A percentile compares a stretch with the other conserved stretches of the same genome.
These are phyloP conservation scores for Herpetomonas samuelpessoai DNA, from an alignment of 208 protist genomes.

Conservation along the genomic window DNA sequence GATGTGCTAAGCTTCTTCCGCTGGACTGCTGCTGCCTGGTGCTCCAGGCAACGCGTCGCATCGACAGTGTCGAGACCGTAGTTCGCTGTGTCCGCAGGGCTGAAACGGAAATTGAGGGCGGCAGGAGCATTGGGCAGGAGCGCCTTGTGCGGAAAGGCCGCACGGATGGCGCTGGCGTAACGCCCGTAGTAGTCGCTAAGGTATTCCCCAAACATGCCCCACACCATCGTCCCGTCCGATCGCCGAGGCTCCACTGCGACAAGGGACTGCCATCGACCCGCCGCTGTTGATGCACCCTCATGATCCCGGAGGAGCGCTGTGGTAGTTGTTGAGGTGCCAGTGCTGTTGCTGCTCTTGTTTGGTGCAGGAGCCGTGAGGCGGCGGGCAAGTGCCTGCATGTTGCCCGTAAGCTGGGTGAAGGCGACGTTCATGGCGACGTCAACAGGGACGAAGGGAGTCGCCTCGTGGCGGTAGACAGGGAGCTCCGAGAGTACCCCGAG, in stretches of 20 bases:
- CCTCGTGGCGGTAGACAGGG: slow-evolving; percentile 32
- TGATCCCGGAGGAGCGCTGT: slow-evolving; percentile 6
- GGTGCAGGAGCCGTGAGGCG: background rate
- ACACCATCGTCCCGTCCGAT: slow-evolving; percentile 40
- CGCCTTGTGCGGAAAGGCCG: slow-evolving; percentile 31
- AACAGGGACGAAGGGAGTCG: slow-evolving; percentile 44
- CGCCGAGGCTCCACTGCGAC: slow-evolving; percentile 17
- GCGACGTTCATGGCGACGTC: slow-evolving; percentile 62
- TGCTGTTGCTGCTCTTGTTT: background rate
- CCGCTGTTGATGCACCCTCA: no score
- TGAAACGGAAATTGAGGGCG: slow-evolving; percentile 26
- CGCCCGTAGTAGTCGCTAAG: slow-evolving; percentile 73
- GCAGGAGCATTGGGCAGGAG: slow-evolving; percentile 14
- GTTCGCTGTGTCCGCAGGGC: slow-evolving; percentile 17
- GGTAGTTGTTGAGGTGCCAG: slow-evolving; percentile 3
- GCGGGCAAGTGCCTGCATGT: background rate
- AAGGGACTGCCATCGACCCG: slow-evolving; percentile 7
- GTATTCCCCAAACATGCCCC: slow-evolving; percentile 78
- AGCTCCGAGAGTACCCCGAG: slow-evolving; percentile 49
- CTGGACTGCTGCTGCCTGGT: background rate
- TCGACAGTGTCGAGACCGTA: slow-evolving; percentile 15
- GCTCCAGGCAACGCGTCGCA: background rate
- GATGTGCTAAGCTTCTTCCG: background rate
- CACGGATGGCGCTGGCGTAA: slow-evolving; percentile 17
- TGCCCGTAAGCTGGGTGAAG: slow-evolving; percentile 11